These are phyloP conservation scores for Cyclotella kingstonii DNA, from an alignment of 108 stramenopile species.

Conservation along the genomic window DNA sequence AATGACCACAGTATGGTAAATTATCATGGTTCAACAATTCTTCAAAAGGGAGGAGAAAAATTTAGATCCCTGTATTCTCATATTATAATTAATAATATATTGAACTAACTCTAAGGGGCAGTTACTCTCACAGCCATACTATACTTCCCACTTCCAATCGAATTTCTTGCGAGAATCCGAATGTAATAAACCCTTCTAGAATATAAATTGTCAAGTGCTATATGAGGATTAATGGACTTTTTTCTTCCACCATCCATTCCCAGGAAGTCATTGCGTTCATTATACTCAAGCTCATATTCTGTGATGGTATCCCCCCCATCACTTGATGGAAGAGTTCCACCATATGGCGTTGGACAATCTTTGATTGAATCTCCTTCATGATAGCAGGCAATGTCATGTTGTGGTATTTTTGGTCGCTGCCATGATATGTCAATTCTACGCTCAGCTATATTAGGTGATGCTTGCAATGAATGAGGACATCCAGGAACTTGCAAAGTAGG, in stretches of 20 bases:
- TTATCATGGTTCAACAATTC: too few species aligned
- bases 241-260: conserved; percentile 39
- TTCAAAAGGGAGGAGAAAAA: too few species aligned
- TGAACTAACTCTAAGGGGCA: not conserved
- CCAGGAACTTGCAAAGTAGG: conserved; percentile 74
- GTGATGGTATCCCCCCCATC: conserved; percentile 68
- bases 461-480: conserved; percentile 41
- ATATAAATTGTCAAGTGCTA: conserved; percentile 41
- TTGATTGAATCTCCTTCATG: conserved; percentile 34
- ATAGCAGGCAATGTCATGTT: conserved; percentile 70
- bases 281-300: conserved; percentile 75
- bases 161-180: conserved; percentile 64
- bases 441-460: conserved; percentile 9
- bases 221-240: conserved; percentile 9
- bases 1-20: too few species aligned
- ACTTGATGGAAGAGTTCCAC: conserved; percentile 52
- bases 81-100: too few species aligned
- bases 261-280: conserved; percentile 48
- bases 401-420: conserved; percentile 65
- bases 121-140: conserved; percentile 1
- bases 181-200: conserved; percentile 51
- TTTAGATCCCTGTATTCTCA: too few species aligned
- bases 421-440: conserved; percentile 59
- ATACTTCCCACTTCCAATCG: conserved; percentile 50
- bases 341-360: conserved; percentile 69